phyloP scores from a whole-genome alignment of 2,329 filamentous ascomycete genomes.

The Curvularia eragrostidis region DNA sequence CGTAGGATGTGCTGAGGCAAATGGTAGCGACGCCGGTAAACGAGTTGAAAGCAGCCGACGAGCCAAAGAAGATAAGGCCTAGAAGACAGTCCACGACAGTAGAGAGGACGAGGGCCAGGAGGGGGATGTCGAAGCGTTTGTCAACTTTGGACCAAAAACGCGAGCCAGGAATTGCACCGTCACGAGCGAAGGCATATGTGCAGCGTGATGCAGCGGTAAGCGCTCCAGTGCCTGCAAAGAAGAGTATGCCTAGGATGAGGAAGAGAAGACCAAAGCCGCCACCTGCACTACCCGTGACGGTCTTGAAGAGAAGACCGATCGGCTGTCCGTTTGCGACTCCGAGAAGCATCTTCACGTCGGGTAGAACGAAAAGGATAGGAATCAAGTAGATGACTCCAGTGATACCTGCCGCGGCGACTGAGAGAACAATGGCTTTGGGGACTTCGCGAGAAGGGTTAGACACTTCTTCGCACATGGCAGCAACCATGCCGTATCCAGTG shows the following conservation, averaged over 20 bases:
- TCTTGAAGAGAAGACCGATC: constrained; percentile 77
- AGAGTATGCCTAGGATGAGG: constrained; percentile 75
- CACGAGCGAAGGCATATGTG: constrained; percentile 77
- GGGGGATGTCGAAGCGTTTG: constrained; percentile 69
- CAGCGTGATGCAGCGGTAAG: constrained; percentile 76
- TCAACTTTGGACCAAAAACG: constrained; percentile 71
- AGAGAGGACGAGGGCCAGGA: constrained; percentile 73
- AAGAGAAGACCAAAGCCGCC: constrained; percentile 80
- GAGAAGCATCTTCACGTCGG: constrained; percentile 69
- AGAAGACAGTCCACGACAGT: constrained; percentile 73
- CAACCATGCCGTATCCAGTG: constrained; percentile 74
- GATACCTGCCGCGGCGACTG: constrained; percentile 69
- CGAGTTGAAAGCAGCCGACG: constrained; percentile 76
- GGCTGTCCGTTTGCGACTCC: constrained; percentile 74
- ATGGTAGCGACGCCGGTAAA: constrained; percentile 84
- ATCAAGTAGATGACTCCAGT: constrained; percentile 73
- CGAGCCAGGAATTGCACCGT: constrained; percentile 76
- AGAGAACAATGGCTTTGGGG: constrained; percentile 73
- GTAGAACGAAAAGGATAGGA: constrained; percentile 77
- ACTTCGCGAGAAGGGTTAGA: constrained; percentile 72
- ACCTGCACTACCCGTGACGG: constrained; percentile 72
- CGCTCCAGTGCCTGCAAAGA: constrained; percentile 78
- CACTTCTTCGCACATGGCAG: constrained; percentile 75
- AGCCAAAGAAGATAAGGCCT: constrained; percentile 81
- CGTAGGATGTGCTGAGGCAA: constrained; percentile 77